A percentile compares a stretch with the other conserved stretches of the same genome.
Conservation (phyloP, 1,284 basidiomycete genomes). For the Ganoderma lingzhi region DNA sequence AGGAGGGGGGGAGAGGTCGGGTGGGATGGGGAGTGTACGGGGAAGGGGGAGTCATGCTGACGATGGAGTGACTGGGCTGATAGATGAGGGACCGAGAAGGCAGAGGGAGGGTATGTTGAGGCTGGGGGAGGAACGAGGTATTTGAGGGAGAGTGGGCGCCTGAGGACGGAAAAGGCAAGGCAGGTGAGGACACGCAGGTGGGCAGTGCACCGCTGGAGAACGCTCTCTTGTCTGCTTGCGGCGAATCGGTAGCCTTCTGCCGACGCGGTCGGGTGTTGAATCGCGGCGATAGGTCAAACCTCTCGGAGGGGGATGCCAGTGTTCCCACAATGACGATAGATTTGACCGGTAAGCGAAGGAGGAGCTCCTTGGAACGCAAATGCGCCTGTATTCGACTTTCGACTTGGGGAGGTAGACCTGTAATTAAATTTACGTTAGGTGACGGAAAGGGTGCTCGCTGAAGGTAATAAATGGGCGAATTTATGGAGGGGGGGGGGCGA, state of each 20-base stretch:
- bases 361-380: constrained; percentile 16
- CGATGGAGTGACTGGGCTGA: neutral
- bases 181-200: neutral
- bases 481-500: neutral
- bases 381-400: constrained; percentile 11
- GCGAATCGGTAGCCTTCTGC: constrained; percentile 3
- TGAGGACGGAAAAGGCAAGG: constrained; percentile 18
- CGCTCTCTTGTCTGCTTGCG: constrained; percentile 2
- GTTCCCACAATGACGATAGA: constrained; percentile 2
- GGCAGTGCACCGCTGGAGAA: constrained; percentile 8
- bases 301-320: neutral
- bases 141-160: constrained; percentile 17
- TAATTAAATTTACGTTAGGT: neutral
- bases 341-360: neutral
- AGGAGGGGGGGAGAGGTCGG: constrained; percentile 4
- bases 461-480: neutral
- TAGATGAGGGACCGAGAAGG: constrained; percentile 5
- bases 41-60: constrained; percentile 3
- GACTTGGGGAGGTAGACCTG: neutral
- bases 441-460: neutral
- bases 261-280: neutral
- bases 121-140: constrained; percentile 8
- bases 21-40: constrained; percentile 6
- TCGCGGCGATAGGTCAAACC: constrained; percentile 7
- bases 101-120: neutral